These are phyloP conservation scores for Oryza meridionalis DNA, from an alignment of 176 grass and related monocot species.

Conservation along the genomic window DNA sequence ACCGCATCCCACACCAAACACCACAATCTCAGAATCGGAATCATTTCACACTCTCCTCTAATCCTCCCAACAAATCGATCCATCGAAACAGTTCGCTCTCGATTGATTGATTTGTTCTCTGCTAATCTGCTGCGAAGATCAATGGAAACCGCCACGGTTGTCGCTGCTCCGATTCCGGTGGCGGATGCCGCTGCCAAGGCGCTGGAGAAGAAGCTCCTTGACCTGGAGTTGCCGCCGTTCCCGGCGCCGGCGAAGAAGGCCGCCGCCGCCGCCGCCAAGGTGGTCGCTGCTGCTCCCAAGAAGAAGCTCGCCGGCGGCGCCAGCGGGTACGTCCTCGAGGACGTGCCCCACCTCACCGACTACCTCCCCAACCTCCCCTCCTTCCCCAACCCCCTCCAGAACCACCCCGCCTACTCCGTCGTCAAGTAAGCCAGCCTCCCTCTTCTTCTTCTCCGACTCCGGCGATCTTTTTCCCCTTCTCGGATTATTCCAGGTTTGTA, in stretches of 20 bases:
- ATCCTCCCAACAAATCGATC: not conserved
- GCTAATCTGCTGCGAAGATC: not conserved
- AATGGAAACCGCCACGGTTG: not conserved
- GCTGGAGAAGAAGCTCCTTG: conserved; percentile 37
- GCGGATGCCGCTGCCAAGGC: not conserved
- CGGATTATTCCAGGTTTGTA: no score
- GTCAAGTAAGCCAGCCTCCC: conserved; percentile 60
- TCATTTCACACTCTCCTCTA: no score
- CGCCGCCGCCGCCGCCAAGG: not conserved
- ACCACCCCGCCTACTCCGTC: conserved; percentile 83
- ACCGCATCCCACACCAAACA: not conserved
- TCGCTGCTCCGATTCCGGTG: not conserved
- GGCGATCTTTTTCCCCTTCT: not conserved
- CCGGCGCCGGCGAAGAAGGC: conserved; percentile 13
- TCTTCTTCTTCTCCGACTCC: not conserved
- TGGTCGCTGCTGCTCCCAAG: not conserved
- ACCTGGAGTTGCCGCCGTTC: conserved; percentile 4
- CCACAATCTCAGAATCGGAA: not conserved
- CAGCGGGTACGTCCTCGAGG: conserved; percentile 76
- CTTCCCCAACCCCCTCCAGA: conserved; percentile 82
- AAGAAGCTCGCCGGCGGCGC: conserved; percentile 57
- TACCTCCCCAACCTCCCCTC: conserved; percentile 62
- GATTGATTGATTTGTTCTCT: no score
- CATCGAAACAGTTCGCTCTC: no score
- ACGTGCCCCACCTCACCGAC: conserved; percentile 76